Conservation (phyloP, 2,329 filamentous ascomycete species). For the Chrysoporthe cubensis region DNA sequence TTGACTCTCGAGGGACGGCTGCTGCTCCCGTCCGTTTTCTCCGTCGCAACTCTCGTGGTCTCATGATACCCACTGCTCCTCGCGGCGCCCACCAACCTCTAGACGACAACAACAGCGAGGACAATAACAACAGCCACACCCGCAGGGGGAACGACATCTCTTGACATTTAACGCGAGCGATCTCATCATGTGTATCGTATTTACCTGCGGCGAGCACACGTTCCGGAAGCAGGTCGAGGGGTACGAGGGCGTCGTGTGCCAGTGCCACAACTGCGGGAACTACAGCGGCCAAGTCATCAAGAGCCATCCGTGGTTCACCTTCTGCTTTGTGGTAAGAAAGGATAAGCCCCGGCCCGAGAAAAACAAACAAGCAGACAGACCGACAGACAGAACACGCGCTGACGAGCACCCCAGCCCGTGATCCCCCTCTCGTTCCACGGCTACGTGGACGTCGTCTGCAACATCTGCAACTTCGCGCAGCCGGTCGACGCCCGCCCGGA, state of each 20-base stretch:
- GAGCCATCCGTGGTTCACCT: constrained; percentile 74
- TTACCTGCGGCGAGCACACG: constrained; percentile 64
- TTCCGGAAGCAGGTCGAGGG: constrained; percentile 63
- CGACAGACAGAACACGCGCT: constrained; percentile 16
- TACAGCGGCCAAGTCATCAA: constrained; percentile 64
- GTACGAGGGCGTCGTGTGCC: constrained; percentile 64
- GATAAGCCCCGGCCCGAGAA: not conserved
- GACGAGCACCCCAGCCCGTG: constrained; percentile 55
- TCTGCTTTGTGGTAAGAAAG: constrained; percentile 70
- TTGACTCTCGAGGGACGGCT: not conserved
- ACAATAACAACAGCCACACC: not conserved
- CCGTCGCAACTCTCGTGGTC: not conserved
- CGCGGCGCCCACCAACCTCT: not conserved
- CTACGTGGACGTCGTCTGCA: constrained; percentile 72
- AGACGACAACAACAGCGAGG: not conserved
- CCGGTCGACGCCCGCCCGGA: constrained; percentile 62
- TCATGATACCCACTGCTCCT: not conserved
- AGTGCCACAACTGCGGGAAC: constrained; percentile 71
- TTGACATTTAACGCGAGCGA: not conserved
- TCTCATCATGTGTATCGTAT: constrained; percentile 61
- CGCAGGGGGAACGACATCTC: not conserved
- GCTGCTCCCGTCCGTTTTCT: not conserved
- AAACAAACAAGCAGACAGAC: not conserved
- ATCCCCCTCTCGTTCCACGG: constrained; percentile 71
- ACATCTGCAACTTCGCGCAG: constrained; percentile 77